These are phyloP conservation scores for Ascomycota sp. DNA, from an alignment of 2,329 filamentous ascomycete species.

Conservation along the genomic window DNA sequence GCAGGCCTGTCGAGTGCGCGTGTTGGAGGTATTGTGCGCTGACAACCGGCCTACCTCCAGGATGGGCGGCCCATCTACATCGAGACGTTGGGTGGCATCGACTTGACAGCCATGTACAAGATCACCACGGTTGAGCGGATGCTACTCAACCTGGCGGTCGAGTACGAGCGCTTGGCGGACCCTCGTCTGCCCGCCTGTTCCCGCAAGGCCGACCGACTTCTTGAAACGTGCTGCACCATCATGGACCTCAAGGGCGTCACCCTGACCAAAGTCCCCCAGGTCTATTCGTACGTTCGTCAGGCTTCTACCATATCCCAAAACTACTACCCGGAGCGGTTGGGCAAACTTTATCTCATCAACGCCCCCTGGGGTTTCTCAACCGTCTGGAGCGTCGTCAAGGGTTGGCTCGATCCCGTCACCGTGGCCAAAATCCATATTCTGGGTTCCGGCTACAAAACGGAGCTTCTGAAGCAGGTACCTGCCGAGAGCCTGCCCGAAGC, in stretches of 20 bases:
- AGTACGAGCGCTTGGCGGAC: slow-evolving; percentile 93
- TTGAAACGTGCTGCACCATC: slow-evolving; percentile 96
- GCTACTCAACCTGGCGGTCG: slow-evolving; percentile 86
- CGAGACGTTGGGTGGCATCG: slow-evolving; percentile 84
- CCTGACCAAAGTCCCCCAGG: slow-evolving; percentile 57
- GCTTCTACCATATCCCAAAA: slow-evolving; percentile 87
- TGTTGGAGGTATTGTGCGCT: no score
- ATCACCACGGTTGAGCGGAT: slow-evolving; percentile 87
- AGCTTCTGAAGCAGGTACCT: slow-evolving; percentile 68
- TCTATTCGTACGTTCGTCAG: slow-evolving; percentile 72
- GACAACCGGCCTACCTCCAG: no score
- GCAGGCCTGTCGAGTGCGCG: no score
- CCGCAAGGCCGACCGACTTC: slow-evolving; percentile 68
- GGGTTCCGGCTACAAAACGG: slow-evolving; percentile 59
- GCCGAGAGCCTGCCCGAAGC: slow-evolving; percentile 74
- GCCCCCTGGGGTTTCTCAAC: slow-evolving; percentile 85
- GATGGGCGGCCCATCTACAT: slow-evolving; percentile 96
- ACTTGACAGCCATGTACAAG: slow-evolving; percentile 75
- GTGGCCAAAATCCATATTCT: slow-evolving; percentile 91
- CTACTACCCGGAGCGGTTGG: slow-evolving; percentile 95
- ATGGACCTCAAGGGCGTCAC: slow-evolving; percentile 96
- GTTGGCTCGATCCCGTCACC: slow-evolving; percentile 90
- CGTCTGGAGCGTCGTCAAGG: slow-evolving; percentile 73
- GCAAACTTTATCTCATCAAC: slow-evolving; percentile 95
- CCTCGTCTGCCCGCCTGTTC: slow-evolving; percentile 89